Evolutionary conservation across 2,329 filamentous ascomycete species (phyloP), one percentile per base, ranked within the genome.

Genomic region (Seiridium unicorne): DNA sequence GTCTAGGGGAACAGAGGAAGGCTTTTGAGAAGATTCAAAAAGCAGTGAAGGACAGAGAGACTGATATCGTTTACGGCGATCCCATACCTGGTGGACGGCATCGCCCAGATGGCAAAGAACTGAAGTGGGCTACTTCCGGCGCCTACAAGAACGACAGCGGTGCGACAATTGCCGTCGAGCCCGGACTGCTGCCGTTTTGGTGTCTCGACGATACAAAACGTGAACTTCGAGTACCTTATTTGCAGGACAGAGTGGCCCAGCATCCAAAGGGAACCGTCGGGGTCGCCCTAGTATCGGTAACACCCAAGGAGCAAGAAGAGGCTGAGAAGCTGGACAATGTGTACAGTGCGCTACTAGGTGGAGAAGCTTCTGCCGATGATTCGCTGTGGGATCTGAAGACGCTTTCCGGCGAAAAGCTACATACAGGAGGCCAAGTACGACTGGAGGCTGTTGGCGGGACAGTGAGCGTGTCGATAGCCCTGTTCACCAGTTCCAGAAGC

Each of bases 161-260:
- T 36, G 8, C 38, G 40, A 26, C 38, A 40, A 8, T 53, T n/a
- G 38, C 60, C 1, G 63, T 76, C 1, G 72, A 74, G 7, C 74
- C 82, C 0, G 85, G 87, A 0, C 73, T 74, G 11, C 68, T 87
- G 9, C 88, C 88, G 0, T 90, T 90, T 65, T 90, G 83, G 79
- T 88, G 85, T 66, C 79, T 89, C 51, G 88, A 91, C 69, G 73
- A 84, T 10, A 89, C 87, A 2, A 73, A 79, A 2, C 72, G 88
- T 5, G 64, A 73, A n/a, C 68, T 84, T 2, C 73, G 88, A 0
- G 87, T 89, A 3, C 85, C 87, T 5, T 66, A 77, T 3, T 63
- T 68, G 1, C 66, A 72, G 0, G 65, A 60, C 3, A 73, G 70
- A 11, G 74, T 70, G 44, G 75, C 75, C 3, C 72, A 67, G 10